Conservation (phyloP, 495 filamentous ascomycete genomes). For the Filosporella fistucella region DNA sequence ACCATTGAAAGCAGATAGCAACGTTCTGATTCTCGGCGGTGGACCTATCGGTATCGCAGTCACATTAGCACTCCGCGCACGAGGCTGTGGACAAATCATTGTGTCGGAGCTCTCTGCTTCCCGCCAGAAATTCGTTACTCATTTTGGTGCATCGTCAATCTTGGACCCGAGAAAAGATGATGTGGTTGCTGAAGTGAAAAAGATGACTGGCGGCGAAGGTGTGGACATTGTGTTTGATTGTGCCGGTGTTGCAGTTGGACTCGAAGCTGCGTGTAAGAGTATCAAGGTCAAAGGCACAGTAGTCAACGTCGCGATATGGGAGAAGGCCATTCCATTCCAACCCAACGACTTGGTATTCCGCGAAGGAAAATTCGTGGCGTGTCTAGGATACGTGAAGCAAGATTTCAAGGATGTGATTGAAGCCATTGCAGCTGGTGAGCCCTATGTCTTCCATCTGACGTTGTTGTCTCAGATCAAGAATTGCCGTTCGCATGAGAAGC, state of each 20-base stretch:
- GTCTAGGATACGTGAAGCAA: conserved; percentile 48
- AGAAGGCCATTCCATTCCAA: conserved; percentile 40
- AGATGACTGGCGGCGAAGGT: conserved; percentile 43
- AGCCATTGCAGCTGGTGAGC: conserved; percentile 42
- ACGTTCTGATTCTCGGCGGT: conserved; percentile 52
- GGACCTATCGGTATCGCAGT: conserved; percentile 62
- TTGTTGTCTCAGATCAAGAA: neutral
- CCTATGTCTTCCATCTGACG: neutral
- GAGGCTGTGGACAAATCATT: conserved; percentile 46
- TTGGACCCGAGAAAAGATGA: conserved; percentile 52
- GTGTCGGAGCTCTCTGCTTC: conserved; percentile 47
- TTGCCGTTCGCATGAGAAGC: neutral
- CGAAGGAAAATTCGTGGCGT: conserved; percentile 43
- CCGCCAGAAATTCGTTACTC: conserved; percentile 43
- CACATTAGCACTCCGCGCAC: conserved; percentile 50
- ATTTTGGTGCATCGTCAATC: conserved; percentile 50
- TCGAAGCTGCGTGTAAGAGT: conserved; percentile 44
- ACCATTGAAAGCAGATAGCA: conserved; percentile 43
- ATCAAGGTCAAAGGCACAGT: conserved; percentile 49
- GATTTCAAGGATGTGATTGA: conserved; percentile 52
- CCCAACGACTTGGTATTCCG: conserved; percentile 44
- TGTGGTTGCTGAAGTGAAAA: conserved; percentile 37
- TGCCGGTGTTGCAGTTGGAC: conserved; percentile 48
- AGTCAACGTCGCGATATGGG: conserved; percentile 62
- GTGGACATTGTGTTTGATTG: conserved; percentile 54